phyloP scores from a whole-genome alignment of 768 basidiomycete species.

The Suillus variegatus region DNA sequence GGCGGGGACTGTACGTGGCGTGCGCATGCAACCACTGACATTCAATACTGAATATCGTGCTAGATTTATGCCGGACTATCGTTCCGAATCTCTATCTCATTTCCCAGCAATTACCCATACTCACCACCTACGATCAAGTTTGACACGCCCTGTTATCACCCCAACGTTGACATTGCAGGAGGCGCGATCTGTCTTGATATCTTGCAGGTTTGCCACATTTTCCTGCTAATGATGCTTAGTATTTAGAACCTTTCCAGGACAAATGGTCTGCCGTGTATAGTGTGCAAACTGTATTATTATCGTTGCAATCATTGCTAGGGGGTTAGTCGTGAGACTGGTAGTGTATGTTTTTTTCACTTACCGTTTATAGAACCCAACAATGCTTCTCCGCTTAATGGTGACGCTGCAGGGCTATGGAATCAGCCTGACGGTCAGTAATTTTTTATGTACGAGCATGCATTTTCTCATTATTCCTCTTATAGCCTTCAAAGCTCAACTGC shows the following conservation, averaged over 20 bases:
- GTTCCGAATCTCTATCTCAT: conserved; percentile 83
- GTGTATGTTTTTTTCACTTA: conserved; percentile 1
- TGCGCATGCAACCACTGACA: conserved; percentile 6
- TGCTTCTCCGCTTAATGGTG: conserved; percentile 85
- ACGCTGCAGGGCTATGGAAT: conserved; percentile 83
- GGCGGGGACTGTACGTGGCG: conserved; percentile 61
- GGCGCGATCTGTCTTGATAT: conserved; percentile 89
- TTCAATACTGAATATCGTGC: conserved; percentile 1
- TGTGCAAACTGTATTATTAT: conserved; percentile 86
- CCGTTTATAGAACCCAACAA: conserved; percentile 80
- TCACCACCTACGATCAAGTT: conserved; percentile 84
- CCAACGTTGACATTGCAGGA: conserved; percentile 79
- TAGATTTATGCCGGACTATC: conserved; percentile 78
- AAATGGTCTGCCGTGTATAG: conserved; percentile 95
- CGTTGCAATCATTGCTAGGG: conserved; percentile 84
- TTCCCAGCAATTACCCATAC: conserved; percentile 89
- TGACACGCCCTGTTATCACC: conserved; percentile 88
- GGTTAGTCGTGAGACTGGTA: conserved; percentile 47
- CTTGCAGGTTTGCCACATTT: conserved; percentile 58
- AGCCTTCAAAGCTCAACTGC: conserved; percentile 75
- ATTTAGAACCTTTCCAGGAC: conserved; percentile 48
- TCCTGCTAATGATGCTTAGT: not conserved
- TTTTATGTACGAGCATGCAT: not conserved
- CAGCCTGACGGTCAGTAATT: conserved; percentile 56
- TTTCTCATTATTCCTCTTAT: conserved; percentile 5